These are phyloP conservation scores for Gautieria morchelliformis DNA, from an alignment of 768 basidiomycete species.

Conservation along the genomic window DNA sequence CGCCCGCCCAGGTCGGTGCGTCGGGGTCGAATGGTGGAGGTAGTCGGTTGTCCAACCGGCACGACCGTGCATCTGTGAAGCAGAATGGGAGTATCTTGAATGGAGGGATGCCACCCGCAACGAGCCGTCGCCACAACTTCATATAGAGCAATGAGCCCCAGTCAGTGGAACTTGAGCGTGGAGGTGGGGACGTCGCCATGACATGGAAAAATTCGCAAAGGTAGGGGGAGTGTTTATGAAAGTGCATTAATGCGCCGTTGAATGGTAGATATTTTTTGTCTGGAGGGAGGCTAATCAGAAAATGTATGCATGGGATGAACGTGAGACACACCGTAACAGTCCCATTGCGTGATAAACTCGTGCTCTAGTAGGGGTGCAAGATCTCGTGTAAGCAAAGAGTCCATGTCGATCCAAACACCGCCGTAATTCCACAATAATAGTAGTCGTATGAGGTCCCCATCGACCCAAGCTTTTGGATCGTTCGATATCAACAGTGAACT, in stretches of 20 bases:
- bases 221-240: constrained; percentile 84
- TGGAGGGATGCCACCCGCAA: constrained; percentile 62
- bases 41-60: constrained; percentile 85
- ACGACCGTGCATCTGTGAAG: constrained; percentile 85
- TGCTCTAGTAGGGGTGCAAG: constrained; percentile 80
- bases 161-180: constrained; percentile 73
- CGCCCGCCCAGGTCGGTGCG: constrained; percentile 61
- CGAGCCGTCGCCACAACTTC: constrained; percentile 80
- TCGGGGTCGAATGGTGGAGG: constrained; percentile 74
- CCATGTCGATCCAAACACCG: constrained; percentile 98
- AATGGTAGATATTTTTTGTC: constrained; percentile 70
- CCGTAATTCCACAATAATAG: constrained; percentile 84
- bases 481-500: constrained; percentile 46
- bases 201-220: constrained; percentile 94
- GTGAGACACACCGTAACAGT: constrained; percentile 75
- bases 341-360: constrained; percentile 98
- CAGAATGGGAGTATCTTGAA: constrained; percentile 94
- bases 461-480: constrained; percentile 86
- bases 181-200: constrained; percentile 68
- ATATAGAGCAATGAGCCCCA: constrained; percentile 92
- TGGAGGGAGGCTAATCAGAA: constrained; percentile 16
- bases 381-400: constrained; percentile 84
- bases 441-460: constrained; percentile 86
- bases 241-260: constrained; percentile 94
- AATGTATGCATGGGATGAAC: neutral